Evolutionary conservation across 2,329 filamentous ascomycete species (phyloP).

Genomic region (Alternaria longipes): DNA sequence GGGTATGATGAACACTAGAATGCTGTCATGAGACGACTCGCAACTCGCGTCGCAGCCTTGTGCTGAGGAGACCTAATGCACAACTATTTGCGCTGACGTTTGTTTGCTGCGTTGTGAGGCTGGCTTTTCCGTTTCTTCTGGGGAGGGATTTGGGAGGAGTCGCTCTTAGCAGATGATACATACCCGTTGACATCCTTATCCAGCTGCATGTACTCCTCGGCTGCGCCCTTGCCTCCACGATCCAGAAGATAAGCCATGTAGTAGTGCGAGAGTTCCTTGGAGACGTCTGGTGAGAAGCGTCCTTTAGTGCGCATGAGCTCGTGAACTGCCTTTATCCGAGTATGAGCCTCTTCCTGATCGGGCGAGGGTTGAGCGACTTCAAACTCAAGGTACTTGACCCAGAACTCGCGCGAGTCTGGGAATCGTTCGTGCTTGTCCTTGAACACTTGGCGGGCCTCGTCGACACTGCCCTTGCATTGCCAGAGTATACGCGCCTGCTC

Average conservation of each 20-base stretch:
- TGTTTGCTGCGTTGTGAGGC: constrained; percentile 47
- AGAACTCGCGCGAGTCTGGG: constrained; percentile 85
- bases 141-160: constrained; percentile 31
- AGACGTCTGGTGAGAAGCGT: constrained; percentile 70
- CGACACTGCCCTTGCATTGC: constrained; percentile 82
- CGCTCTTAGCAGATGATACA: constrained; percentile 46
- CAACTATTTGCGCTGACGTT: constrained; percentile 41
- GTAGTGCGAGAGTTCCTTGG: constrained; percentile 77
- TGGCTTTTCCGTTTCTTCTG: constrained; percentile 37
- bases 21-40: constrained; percentile 10
- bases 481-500: constrained; percentile 89
- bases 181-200: constrained; percentile 87
- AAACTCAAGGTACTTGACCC: constrained; percentile 87
- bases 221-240: constrained; percentile 80
- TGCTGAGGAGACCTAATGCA: constrained; percentile 17
- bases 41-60: constrained; percentile 9
- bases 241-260: constrained; percentile 89
- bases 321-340: constrained; percentile 82
- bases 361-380: constrained; percentile 84
- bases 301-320: constrained; percentile 78
- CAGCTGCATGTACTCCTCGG: constrained; percentile 83
- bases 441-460: constrained; percentile 86
- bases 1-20: constrained; percentile 13
- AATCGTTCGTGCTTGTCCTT: constrained; percentile 84
- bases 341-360: constrained; percentile 69